These are phyloP conservation scores for Eremothecium coryli DNA, from an alignment of 1,139 yeast species.

Conservation along the genomic window DNA sequence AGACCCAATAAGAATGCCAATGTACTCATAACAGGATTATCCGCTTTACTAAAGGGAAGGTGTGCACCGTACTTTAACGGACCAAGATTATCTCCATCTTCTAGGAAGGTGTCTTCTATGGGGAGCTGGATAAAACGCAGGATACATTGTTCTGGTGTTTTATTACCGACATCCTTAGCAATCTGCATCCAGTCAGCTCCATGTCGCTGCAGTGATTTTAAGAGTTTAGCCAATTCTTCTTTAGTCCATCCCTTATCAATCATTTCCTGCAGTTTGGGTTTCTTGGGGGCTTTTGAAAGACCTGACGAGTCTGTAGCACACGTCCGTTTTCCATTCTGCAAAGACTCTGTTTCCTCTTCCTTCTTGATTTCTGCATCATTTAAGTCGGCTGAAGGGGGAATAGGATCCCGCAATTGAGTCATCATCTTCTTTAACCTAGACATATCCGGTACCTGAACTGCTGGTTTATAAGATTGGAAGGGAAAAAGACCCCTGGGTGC, in stretches of 20 bases:
- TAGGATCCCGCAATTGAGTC: constrained; percentile 15
- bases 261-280: constrained; percentile 34
- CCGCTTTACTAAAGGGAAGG: constrained; percentile 74
- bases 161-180: constrained; percentile 53
- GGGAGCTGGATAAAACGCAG: constrained; percentile 72
- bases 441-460: constrained; percentile 44
- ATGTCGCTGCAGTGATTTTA: constrained; percentile 52
- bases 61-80: constrained; percentile 78
- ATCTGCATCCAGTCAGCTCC: constrained; percentile 70
- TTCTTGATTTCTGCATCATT: background rate
- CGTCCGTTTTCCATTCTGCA: constrained; percentile 11
- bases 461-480: constrained; percentile 66
- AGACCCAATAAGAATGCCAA: constrained; percentile 77
- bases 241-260: constrained; percentile 53
- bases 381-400: background rate
- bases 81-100: constrained; percentile 44
- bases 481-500: constrained; percentile 95
- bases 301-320: constrained; percentile 2
- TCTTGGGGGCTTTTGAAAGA: constrained; percentile 29
- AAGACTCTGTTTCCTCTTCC: constrained; percentile 14
- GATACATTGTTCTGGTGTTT: constrained; percentile 75
- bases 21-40: constrained; percentile 88
- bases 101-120: constrained; percentile 63
- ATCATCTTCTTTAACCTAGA: constrained; percentile 47
- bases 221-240: constrained; percentile 47